Percentiles rank a stretch among this genome's conserved stretches.
phyloP scores from a whole-genome alignment of 768 basidiomycete genomes.

The Termitomyces sp. region DNA sequence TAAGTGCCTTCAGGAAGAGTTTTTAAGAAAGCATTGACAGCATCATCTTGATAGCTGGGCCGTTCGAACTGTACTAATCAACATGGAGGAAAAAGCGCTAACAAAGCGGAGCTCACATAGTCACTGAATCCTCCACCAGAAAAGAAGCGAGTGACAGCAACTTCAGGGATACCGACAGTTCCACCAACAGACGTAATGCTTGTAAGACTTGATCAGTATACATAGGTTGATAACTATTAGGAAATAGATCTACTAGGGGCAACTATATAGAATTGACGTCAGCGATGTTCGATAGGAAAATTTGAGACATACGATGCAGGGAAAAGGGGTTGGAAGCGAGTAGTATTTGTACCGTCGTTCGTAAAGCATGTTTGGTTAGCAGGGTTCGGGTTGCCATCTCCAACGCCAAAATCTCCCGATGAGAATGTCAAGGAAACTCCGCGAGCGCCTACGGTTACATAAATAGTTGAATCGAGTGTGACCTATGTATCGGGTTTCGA shows the following conservation, averaged over 20 bases:
- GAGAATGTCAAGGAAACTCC: constrained; percentile 65
- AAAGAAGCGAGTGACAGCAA: constrained; percentile 43
- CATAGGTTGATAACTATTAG: neutral
- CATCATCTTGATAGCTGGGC: constrained; percentile 36
- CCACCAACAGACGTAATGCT: constrained; percentile 72
- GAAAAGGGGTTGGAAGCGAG: constrained; percentile 54
- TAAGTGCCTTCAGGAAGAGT: constrained; percentile 36
- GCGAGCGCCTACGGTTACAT: constrained; percentile 40
- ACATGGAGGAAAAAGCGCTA: neutral
- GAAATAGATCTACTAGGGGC: constrained; percentile 42
- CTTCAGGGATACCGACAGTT: constrained; percentile 51
- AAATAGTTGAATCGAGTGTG: neutral
- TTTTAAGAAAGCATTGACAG: constrained; percentile 33
- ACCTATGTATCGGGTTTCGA: neutral
- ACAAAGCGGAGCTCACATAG: constrained; percentile 34
- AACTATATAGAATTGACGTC: constrained; percentile 18
- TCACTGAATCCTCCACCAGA: constrained; percentile 75
- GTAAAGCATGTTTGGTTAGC: constrained; percentile 47
- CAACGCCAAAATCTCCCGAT: constrained; percentile 70
- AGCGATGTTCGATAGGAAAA: neutral
- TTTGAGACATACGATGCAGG: constrained; percentile 39
- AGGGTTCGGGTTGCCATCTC: constrained; percentile 52
- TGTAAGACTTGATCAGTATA: neutral
- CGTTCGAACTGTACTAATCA: constrained; percentile 15
- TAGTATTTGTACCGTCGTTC: constrained; percentile 52